Percentiles rank a stretch among this genome's conserved stretches.
phyloP scores from a whole-genome alignment of 805 yeast genomes.

The Pachysolen tannophilus region DNA sequence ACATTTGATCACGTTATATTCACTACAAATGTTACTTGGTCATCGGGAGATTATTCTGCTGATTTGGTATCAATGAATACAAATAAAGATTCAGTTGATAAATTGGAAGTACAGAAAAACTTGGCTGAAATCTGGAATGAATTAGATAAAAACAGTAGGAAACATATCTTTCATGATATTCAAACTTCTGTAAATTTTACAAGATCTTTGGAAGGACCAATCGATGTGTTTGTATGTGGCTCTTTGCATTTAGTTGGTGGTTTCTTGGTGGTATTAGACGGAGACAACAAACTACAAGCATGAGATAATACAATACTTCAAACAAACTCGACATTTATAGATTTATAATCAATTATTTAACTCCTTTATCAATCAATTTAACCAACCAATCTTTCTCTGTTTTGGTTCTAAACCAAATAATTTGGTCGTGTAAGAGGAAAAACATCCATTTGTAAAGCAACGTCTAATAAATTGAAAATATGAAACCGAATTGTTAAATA shows the following conservation, averaged over 20 bases:
- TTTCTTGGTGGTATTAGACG: conserved; percentile 74
- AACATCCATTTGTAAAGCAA: too few relatives aligned
- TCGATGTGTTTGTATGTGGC: conserved; percentile 88
- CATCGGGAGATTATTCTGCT: conserved; percentile 72
- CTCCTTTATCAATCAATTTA: too few relatives aligned
- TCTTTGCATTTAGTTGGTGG: conserved; percentile 95
- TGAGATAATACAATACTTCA: too few relatives aligned
- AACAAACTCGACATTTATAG: too few relatives aligned
- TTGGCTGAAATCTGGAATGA: conserved; percentile 64
- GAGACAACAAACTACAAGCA: conserved; percentile 15
- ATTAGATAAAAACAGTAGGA: conserved; percentile 32
- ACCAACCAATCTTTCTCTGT: too few relatives aligned
- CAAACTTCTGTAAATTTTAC: conserved; percentile 61
- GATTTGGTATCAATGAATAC: conserved; percentile 85
- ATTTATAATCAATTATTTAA: too few relatives aligned
- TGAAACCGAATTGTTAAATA: too few relatives aligned
- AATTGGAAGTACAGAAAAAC: conserved; percentile 70
- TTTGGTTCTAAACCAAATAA: too few relatives aligned
- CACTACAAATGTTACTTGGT: conserved; percentile 90
- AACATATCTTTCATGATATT: conserved; percentile 58
- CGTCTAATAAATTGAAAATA: too few relatives aligned
- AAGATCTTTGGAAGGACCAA: conserved; percentile 35
- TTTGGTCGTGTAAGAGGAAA: too few relatives aligned
- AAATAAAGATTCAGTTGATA: conserved; percentile 69
- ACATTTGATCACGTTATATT: conserved; percentile 73